Percentiles rank a stretch among this genome's conserved stretches.
These are phyloP conservation scores for Syncephalastrum racemosum DNA, from an alignment of 371 early-diverging fungal species.

Conservation along the genomic window DNA sequence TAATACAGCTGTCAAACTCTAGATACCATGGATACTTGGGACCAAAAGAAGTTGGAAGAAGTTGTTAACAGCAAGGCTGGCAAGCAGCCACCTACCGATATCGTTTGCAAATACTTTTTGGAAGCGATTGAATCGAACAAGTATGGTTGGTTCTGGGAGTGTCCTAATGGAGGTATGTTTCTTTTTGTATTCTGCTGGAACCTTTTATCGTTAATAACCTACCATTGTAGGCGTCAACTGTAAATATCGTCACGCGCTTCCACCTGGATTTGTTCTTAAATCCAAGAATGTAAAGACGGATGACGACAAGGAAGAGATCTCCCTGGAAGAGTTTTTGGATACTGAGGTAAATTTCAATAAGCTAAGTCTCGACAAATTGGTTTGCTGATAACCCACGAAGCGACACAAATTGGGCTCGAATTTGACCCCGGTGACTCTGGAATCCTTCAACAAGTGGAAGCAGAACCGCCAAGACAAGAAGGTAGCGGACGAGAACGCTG, in stretches of 20 bases:
- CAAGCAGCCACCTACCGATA: slow-evolving; percentile 91
- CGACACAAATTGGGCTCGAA: slow-evolving; percentile 93
- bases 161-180: slow-evolving; percentile 85
- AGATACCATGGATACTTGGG: slow-evolving; percentile 97
- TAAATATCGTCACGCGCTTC: slow-evolving; percentile 96
- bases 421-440: slow-evolving; percentile 95
- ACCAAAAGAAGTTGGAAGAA: slow-evolving; percentile 86
- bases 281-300: slow-evolving; percentile 79
- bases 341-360: slow-evolving; percentile 63
- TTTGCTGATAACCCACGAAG: slow-evolving; percentile 17
- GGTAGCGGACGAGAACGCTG: slow-evolving; percentile 69
- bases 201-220: slow-evolving; percentile 8
- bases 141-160: slow-evolving; percentile 99
- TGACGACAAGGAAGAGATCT: slow-evolving; percentile 80
- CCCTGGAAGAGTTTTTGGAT: slow-evolving; percentile 96
- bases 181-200: background rate
- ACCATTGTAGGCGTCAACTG: slow-evolving; percentile 62
- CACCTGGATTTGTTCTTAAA: slow-evolving; percentile 96
- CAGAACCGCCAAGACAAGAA: slow-evolving; percentile 74
- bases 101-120: slow-evolving; percentile 99
- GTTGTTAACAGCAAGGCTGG: slow-evolving; percentile 86
- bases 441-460: slow-evolving; percentile 96
- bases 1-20: slow-evolving; percentile 5
- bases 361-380: background rate
- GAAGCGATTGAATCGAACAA: slow-evolving; percentile 97